phyloP scores from a whole-genome alignment of 1,139 yeast genomes.

The Protomyces gravidus region DNA sequence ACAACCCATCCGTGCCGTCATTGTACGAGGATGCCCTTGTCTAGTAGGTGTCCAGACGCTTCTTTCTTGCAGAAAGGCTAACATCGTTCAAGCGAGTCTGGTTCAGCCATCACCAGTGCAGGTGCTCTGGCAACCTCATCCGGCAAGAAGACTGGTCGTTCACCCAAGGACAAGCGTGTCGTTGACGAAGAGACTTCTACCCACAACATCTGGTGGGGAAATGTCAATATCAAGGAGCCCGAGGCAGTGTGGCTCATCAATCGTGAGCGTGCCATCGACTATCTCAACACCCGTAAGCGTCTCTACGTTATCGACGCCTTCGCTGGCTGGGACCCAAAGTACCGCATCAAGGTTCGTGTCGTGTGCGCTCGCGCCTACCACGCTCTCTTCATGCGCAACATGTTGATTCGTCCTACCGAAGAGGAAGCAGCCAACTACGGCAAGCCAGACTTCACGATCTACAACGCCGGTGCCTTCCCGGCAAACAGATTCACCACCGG shows the following conservation, averaged over 20 bases:
- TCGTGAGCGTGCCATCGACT: slow-evolving; percentile 94
- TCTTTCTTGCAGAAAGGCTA: background rate
- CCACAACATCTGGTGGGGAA: slow-evolving; percentile 94
- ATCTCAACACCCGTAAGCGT: slow-evolving; percentile 91
- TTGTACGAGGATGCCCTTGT: slow-evolving; percentile 90
- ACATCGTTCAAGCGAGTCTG: slow-evolving; percentile 51
- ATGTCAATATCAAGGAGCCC: slow-evolving; percentile 91
- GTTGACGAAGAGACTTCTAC: slow-evolving; percentile 87
- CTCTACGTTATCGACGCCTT: slow-evolving; percentile 92
- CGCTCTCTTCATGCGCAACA: slow-evolving; percentile 95
- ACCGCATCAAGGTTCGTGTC: slow-evolving; percentile 92
- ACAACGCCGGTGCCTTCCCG: slow-evolving; percentile 98
- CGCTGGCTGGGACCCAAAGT: slow-evolving; percentile 99
- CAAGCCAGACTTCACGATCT: slow-evolving; percentile 96
- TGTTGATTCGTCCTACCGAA: slow-evolving; percentile 90
- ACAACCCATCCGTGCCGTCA: slow-evolving; percentile 90
- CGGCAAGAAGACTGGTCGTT: slow-evolving; percentile 95
- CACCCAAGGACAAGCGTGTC: slow-evolving; percentile 97
- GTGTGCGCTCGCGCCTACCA: slow-evolving; percentile 99
- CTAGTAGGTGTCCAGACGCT: slow-evolving; percentile 34
- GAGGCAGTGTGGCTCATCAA: slow-evolving; percentile 94
- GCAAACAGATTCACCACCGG: slow-evolving; percentile 96
- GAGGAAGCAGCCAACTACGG: slow-evolving; percentile 88
- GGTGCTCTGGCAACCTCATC: slow-evolving; percentile 97
- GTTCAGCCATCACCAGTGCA: slow-evolving; percentile 86